Evolutionary conservation across 2,329 filamentous ascomycete genomes (phyloP).

Genomic region (Onygenales sp.): DNA sequence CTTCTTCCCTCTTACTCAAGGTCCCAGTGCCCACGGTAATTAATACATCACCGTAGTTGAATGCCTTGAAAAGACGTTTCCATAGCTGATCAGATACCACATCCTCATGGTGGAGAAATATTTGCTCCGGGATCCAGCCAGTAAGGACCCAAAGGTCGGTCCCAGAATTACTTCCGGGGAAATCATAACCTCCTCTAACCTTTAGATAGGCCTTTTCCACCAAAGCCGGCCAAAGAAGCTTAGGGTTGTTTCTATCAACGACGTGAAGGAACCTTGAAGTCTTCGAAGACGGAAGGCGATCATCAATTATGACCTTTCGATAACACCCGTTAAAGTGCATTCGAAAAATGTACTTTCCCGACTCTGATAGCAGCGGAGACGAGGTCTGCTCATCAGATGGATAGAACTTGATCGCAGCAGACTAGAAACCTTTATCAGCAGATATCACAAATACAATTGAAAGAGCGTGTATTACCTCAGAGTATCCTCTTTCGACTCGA

Average conservation of each 20-base stretch:
- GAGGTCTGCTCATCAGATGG: constrained; percentile 57
- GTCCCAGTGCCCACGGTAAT: constrained; percentile 85
- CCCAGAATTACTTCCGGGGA: constrained; percentile 92
- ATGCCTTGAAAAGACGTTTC: constrained; percentile 65
- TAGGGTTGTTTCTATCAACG: constrained; percentile 71
- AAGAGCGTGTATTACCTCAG: constrained; percentile 44
- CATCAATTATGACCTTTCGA: constrained; percentile 79
- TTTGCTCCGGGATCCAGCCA: constrained; percentile 93
- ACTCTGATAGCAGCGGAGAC: constrained; percentile 57
- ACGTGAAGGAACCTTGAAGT: constrained; percentile 73
- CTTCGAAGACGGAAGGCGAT: constrained; percentile 68
- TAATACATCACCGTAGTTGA: constrained; percentile 69
- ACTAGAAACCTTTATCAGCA: not conserved
- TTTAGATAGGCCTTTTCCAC: constrained; percentile 96
- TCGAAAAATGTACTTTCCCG: constrained; percentile 84
- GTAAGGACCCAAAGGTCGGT: constrained; percentile 89
- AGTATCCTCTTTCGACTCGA: constrained; percentile 58
- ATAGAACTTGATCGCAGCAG: constrained; percentile 64
- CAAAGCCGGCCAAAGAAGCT: constrained; percentile 81
- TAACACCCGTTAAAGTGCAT: constrained; percentile 94
- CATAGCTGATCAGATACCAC: constrained; percentile 67
- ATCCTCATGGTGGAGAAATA: constrained; percentile 83
- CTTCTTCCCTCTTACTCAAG: constrained; percentile 66
- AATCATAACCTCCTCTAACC: constrained; percentile 90
- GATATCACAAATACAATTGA: not conserved